Conservation (phyloP, 352 stramenopile genomes). For the Phytophthora macrochlamydospora region DNA sequence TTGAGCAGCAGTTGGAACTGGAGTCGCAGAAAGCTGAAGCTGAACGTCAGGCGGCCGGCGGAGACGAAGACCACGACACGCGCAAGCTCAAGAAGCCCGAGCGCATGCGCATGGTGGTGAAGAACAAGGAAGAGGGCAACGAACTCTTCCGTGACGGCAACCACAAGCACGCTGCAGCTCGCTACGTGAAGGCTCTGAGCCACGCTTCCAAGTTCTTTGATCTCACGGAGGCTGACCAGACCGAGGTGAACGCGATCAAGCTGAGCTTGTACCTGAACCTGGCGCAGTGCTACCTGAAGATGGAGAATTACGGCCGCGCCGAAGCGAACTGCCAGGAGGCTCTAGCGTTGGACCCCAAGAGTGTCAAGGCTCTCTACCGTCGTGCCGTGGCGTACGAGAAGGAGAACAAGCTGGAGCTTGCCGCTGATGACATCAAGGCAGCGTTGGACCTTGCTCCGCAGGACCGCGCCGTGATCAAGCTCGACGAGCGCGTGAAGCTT, state of each 20-base stretch:
- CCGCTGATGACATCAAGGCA: slow-evolving; percentile 62
- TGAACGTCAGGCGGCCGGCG: slow-evolving; percentile 69
- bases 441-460: slow-evolving; percentile 62
- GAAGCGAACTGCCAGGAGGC: slow-evolving; percentile 89
- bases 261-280: slow-evolving; percentile 93
- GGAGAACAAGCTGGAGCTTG: slow-evolving; percentile 84
- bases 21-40: slow-evolving; percentile 74
- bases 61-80: slow-evolving; percentile 91
- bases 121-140: slow-evolving; percentile 96
- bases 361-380: slow-evolving; percentile 89
- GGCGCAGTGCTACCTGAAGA: slow-evolving; percentile 93
- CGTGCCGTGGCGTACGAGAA: slow-evolving; percentile 87
- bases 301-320: slow-evolving; percentile 88
- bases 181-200: slow-evolving; percentile 92
- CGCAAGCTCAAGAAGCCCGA: slow-evolving; percentile 93
- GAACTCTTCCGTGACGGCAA: slow-evolving; percentile 94
- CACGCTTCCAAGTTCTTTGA: slow-evolving; percentile 95
- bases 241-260: slow-evolving; percentile 90
- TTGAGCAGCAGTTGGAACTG: slow-evolving; percentile 81
- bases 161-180: slow-evolving; percentile 82
- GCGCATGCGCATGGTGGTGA: slow-evolving; percentile 92
- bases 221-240: slow-evolving; percentile 74
- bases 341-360: slow-evolving; percentile 71
- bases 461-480: slow-evolving; percentile 78
- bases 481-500: slow-evolving; percentile 76